phyloP scores from a whole-genome alignment of 208 protist genomes.

The Wallacemonas sp. region DNA sequence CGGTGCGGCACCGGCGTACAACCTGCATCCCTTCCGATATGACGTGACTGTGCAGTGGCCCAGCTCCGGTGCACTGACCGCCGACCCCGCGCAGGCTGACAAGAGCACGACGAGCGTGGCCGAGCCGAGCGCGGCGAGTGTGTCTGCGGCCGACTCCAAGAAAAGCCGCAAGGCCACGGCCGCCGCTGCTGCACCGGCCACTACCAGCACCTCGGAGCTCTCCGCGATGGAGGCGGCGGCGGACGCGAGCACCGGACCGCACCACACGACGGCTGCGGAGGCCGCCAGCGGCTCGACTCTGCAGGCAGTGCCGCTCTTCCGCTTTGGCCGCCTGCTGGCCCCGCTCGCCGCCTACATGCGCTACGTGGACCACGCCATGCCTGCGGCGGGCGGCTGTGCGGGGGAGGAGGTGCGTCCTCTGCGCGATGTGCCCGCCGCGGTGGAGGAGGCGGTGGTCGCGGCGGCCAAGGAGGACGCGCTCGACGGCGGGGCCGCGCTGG shows the following conservation, averaged over 20 bases:
- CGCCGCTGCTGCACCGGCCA: background rate
- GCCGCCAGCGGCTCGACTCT: background rate
- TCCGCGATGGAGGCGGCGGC: background rate
- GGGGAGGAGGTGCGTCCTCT: constrained; percentile 58
- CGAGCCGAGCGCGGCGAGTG: background rate
- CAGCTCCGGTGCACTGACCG: background rate
- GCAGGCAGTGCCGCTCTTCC: constrained; percentile 32
- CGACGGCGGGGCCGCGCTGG: background rate
- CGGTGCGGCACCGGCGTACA: constrained; percentile 36
- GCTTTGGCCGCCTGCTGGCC: constrained; percentile 59
- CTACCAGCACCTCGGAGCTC: background rate
- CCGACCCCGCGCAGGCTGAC: background rate
- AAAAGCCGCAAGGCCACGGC: background rate
- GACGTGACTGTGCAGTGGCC: constrained; percentile 30
- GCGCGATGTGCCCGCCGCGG: constrained; percentile 54
- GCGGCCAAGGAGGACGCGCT: constrained; percentile 18
- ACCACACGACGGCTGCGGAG: background rate
- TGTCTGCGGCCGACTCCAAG: background rate
- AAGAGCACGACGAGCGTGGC: background rate
- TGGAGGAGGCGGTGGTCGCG: constrained; percentile 35
- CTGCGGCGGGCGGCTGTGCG: constrained; percentile 32
- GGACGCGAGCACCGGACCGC: background rate
- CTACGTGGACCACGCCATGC: constrained; percentile 59
- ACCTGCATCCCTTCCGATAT: constrained; percentile 60
- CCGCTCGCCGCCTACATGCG: constrained; percentile 46